Base-by-base conservation (phyloP, 2,329 filamentous ascomycete genomes). In the Fusarium pininemorale region DNA sequence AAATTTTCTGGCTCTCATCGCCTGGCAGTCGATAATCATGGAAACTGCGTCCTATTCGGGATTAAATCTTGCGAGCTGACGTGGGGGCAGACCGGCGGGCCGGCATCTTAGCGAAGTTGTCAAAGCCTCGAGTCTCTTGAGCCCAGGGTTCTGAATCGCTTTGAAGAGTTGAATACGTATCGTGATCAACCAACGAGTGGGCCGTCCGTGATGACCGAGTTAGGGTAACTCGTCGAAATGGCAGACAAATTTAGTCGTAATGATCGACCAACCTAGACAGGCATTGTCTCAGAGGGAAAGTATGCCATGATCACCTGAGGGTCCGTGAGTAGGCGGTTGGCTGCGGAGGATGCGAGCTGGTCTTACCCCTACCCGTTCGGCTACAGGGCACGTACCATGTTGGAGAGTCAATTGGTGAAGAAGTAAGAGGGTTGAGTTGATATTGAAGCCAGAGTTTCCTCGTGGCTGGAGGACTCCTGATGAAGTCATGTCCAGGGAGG, bases 181-280 rank as follows among this genome's bases (percentile, higher is more conserved):
- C 20, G 44, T 30, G 45, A 39, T 24, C 59, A 67, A 41, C 56
- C 45, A 63, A 63, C 58, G 63, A 60, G 58, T 72, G 64, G 63
- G 37, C 26, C 38, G 66, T 58, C 47, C 57, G 66, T 56, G 44
- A 51, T 68, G 47, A 69, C 61, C 67, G 51, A 77, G 56, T 65
- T 63, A 48, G 55, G 56, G 20, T 30, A 41, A 28, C 38, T 37
- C 28, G 47, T 69, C 54, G 61, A 75, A 65, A 44, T 59, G 65
- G 61, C 62, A 66, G 62, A 51, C 56, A 63, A 70, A 67, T 61
- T 53, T 51, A 57, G 63, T 68, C 53, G 64, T 70, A 67, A 72
- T 75, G 77, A 78, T 78, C 77, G 69, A 73, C 77, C 64, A 61
- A 75, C 75, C 70, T 63, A 66, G 63, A 56, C 66, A 77, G 72